A percentile compares a stretch with the other conserved stretches of the same genome.
Conservation (phyloP, 2,329 filamentous ascomycete genomes). For the Paramyrothecium roridum region DNA sequence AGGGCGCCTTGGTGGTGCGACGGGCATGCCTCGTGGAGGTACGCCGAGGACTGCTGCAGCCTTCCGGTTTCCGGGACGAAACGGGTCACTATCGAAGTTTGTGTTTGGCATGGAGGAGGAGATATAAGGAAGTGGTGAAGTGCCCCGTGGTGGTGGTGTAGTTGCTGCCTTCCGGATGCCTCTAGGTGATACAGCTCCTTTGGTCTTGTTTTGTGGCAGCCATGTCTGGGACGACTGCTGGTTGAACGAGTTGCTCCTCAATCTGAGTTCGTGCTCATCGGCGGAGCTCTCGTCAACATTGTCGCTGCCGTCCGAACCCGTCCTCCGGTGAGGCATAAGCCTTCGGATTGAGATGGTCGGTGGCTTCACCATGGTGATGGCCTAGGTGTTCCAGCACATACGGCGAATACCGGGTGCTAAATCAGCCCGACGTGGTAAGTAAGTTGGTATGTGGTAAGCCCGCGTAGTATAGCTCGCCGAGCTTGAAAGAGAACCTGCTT, state of each 20-base stretch:
- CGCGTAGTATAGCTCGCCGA: no score
- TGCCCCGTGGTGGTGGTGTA: conserved; percentile 36
- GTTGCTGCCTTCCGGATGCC: conserved; percentile 34
- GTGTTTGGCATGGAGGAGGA: conserved; percentile 34
- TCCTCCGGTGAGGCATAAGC: conserved; percentile 14
- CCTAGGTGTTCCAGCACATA: conserved; percentile 7
- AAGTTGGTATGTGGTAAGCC: background rate
- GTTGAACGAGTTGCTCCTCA: background rate
- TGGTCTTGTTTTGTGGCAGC: conserved; percentile 15
- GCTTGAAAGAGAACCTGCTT: no score
- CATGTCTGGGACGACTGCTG: conserved; percentile 9
- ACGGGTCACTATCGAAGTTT: conserved; percentile 36
- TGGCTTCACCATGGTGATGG: conserved; percentile 14
- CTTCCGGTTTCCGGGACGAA: conserved; percentile 18
- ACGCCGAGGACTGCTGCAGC: conserved; percentile 30
- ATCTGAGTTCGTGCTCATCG: conserved; percentile 12
- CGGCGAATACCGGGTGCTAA: background rate
- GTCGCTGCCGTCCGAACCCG: conserved; percentile 10
- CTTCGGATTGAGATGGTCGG: conserved; percentile 17
- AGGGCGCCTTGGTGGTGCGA: conserved; percentile 10
- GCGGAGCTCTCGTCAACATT: conserved; percentile 9
- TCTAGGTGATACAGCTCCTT: conserved; percentile 10
- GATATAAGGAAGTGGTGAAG: conserved; percentile 32
- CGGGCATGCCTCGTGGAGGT: conserved; percentile 12
- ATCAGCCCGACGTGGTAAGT: background rate